Evolutionary conservation across 2,329 filamentous ascomycete species (phyloP), one percentile per base, ranked within the genome.

Genomic region (Zalaria sp.): DNA sequence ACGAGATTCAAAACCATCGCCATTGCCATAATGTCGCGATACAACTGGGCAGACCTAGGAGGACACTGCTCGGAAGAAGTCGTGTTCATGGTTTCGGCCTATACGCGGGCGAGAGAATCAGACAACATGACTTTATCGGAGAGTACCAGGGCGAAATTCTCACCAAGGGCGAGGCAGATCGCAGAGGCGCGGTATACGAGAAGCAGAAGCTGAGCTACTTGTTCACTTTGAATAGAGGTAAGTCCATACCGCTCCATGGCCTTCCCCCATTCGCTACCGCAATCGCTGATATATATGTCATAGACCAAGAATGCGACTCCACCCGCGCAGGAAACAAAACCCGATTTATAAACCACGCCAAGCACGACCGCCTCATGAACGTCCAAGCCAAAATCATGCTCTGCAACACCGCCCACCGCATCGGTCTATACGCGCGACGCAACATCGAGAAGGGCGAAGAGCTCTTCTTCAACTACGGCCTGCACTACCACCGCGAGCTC

Each of bases 121-220:
- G 65, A 3, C 69, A 73, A 45, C 76, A 79, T 40, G 79, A 83
- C n/a, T 89, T 83, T 49, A 68, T 91, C 11, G 81, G 83, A 28
- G 85, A 91, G 57, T 91, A 91, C 56, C 77, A 77, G 2, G 85
- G 85, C 37, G 85, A 91, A 57, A 67, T 86, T 7, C 79, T 89
- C 43, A 78, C 75, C 4, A 72, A 75, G 34, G 70, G 77, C 38
- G 83, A 88, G 56, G 77, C 76, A 3, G 75, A 83, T 25, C 73
- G 82, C 3, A 71, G 83, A 32, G 79, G 80, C 59, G 78, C 78
- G 43, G 72, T 81, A 42, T 73, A 78, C 47, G 69, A 73, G 43
- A 62, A 69, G 36, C 72, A 73, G 25, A 73, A 74, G 50, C 71
- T 76, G 4, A 80, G 77, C n/a, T 85, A 75, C 47, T 57, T 74